A percentile compares a stretch with the other conserved stretches of the same genome.
These are phyloP conservation scores for Trichophyton simii DNA, from an alignment of 2,329 filamentous ascomycete genomes.

Conservation along the genomic window DNA sequence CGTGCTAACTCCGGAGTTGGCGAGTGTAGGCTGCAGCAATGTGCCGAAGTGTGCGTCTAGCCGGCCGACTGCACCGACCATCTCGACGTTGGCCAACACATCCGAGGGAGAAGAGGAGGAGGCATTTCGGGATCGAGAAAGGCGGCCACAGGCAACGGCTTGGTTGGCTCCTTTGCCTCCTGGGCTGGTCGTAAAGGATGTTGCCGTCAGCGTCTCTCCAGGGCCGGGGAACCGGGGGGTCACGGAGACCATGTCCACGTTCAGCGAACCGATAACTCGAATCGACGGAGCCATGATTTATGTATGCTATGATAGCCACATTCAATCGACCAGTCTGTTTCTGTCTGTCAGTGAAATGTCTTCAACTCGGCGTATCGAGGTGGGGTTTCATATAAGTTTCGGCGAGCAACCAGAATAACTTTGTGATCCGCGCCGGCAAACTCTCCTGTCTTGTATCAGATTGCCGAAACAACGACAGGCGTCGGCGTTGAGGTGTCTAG, in stretches of 20 bases:
- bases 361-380: not conserved
- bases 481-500: too few species aligned
- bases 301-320: not conserved
- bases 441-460: not conserved
- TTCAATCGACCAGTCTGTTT: not conserved
- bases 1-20: slow-evolving; percentile 50
- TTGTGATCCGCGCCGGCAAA: not conserved
- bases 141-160: slow-evolving; percentile 73
- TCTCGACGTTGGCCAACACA: slow-evolving; percentile 41
- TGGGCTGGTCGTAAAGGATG: slow-evolving; percentile 63
- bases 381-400: not conserved
- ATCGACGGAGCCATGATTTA: slow-evolving; percentile 42
- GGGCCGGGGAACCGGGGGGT: slow-evolving; percentile 70
- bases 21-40: slow-evolving; percentile 47
- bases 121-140: slow-evolving; percentile 47
- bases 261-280: slow-evolving; percentile 81
- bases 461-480: not conserved
- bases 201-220: slow-evolving; percentile 77
- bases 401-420: not conserved
- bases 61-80: slow-evolving; percentile 60
- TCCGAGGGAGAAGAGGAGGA: slow-evolving; percentile 14
- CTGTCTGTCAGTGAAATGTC: not conserved
- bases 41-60: slow-evolving; percentile 50
- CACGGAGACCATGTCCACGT: slow-evolving; percentile 83
- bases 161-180: slow-evolving; percentile 96